phyloP scores from a whole-genome alignment of 2,329 filamentous ascomycete genomes.

The Verticillium klebahnii region DNA sequence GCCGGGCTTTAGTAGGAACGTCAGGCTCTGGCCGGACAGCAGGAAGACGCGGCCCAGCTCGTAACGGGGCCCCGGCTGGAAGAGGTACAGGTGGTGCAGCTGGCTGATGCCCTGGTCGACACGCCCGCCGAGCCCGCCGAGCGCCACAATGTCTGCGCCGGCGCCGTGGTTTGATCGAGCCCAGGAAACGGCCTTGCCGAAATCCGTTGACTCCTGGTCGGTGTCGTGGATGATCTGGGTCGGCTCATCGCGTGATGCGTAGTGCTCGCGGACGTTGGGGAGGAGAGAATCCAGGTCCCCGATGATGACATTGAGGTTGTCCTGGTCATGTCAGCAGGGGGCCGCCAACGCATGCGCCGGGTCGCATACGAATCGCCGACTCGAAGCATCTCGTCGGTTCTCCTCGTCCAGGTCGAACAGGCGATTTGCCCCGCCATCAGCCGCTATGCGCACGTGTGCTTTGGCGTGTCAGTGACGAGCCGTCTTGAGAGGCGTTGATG shows the following conservation, averaged over 20 bases:
- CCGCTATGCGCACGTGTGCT: constrained; percentile 70
- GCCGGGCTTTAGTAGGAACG: constrained; percentile 71
- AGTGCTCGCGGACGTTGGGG: constrained; percentile 59
- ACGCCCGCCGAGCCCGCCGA: constrained; percentile 83
- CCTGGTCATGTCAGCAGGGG: constrained; percentile 24
- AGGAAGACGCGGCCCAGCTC: constrained; percentile 64
- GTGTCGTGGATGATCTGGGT: constrained; percentile 62
- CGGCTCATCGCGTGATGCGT: constrained; percentile 44
- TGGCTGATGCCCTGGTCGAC: constrained; percentile 91
- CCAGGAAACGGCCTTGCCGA: constrained; percentile 72
- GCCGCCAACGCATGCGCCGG: no score
- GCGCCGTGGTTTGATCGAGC: constrained; percentile 35
- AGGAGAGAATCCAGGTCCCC: constrained; percentile 87
- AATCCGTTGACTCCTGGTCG: constrained; percentile 90
- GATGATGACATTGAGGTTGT: constrained; percentile 68
- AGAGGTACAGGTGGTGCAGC: constrained; percentile 75
- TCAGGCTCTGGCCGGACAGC: constrained; percentile 74
- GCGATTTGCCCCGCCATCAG: constrained; percentile 86
- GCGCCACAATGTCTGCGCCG: constrained; percentile 63
- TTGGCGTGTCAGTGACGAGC: not conserved
- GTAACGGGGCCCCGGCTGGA: constrained; percentile 47
- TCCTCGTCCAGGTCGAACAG: constrained; percentile 42
- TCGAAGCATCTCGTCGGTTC: constrained; percentile 1
- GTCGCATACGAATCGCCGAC: not conserved
- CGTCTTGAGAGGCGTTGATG: not conserved